phyloP scores from a whole-genome alignment of 75 land plant species.

The Cunninghamia lanceolata region DNA sequence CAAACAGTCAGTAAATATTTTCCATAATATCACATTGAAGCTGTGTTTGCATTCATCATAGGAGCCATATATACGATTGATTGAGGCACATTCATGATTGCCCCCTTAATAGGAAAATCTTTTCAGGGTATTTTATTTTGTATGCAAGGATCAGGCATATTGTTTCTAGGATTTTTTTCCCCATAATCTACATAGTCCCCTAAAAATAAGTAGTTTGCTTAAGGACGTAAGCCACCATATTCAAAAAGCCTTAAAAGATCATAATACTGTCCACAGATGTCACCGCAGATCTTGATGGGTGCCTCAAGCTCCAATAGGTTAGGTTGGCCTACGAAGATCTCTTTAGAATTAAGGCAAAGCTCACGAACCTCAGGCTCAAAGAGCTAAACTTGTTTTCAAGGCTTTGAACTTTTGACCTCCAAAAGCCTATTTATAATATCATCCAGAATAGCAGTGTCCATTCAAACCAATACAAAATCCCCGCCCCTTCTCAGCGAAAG shows the following conservation, averaged over 20 bases:
- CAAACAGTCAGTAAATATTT: conserved; percentile 72
- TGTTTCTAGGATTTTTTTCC: conserved; percentile 60
- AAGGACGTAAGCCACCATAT: conserved; percentile 51
- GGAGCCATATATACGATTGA: too few relatives aligned
- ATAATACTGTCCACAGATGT: conserved; percentile 49
- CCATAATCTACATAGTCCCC: conserved; percentile 54
- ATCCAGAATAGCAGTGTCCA: conserved; percentile 59
- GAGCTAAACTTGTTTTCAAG: conserved; percentile 69
- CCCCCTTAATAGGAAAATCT: conserved; percentile 71
- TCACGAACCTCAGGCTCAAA: conserved; percentile 67
- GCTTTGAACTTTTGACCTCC: conserved; percentile 49
- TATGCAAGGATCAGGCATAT: conserved; percentile 72
- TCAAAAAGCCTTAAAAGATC: conserved; percentile 55
- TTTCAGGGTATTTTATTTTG: conserved; percentile 77
- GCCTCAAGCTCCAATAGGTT: conserved; percentile 84
- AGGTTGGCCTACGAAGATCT: conserved; percentile 72
- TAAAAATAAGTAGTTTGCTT: conserved; percentile 51
- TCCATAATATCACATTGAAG: conserved; percentile 70
- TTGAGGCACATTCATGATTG: conserved; percentile 83
- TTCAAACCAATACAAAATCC: conserved; percentile 17
- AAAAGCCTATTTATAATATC: conserved; percentile 60
- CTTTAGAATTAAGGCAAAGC: conserved; percentile 59
- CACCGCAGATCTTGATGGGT: conserved; percentile 90
- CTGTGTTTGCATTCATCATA: too few relatives aligned
- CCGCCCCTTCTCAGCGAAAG: conserved; percentile 15